These are phyloP conservation scores for Monarda citriodora DNA, from an alignment of 305 asterid genomes.

Conservation along the genomic window DNA sequence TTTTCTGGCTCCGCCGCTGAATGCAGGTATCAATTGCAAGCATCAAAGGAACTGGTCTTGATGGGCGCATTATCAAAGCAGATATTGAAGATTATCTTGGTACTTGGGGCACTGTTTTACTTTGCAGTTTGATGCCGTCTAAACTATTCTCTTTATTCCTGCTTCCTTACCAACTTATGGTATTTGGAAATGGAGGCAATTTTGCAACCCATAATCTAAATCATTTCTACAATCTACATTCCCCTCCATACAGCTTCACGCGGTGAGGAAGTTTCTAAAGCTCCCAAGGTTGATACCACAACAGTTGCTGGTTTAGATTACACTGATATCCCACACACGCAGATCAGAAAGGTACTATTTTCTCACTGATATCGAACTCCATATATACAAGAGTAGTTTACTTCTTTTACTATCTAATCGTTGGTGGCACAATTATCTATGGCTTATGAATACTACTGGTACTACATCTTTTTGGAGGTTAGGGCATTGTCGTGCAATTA, in stretches of 20 bases:
- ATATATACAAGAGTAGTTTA: slow-evolving; percentile 11
- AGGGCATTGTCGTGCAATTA: no score
- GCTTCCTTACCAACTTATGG: slow-evolving; percentile 2
- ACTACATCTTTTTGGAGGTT: no score
- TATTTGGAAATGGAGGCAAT: slow-evolving; percentile 7
- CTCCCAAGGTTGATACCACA: slow-evolving; percentile 54
- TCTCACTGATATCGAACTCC: slow-evolving; percentile 5
- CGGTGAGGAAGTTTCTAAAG: slow-evolving; percentile 66
- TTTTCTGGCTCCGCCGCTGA: no score
- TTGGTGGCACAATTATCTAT: slow-evolving; percentile 6
- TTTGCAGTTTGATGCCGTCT: slow-evolving; percentile 15
- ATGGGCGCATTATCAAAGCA: slow-evolving; percentile 93
- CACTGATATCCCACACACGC: slow-evolving; percentile 83
- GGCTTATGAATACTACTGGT: slow-evolving; percentile 6
- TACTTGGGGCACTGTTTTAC: slow-evolving; percentile 21
- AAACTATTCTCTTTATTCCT: slow-evolving; percentile 4
- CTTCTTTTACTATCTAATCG: slow-evolving; percentile 4
- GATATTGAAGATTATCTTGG: slow-evolving; percentile 95
- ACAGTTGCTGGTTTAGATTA: slow-evolving; percentile 58
- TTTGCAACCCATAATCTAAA: slow-evolving; percentile 14
- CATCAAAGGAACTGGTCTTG: slow-evolving; percentile 96
- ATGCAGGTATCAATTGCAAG: slow-evolving; percentile 76
- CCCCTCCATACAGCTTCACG: slow-evolving; percentile 60
- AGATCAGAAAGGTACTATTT: slow-evolving; percentile 84
- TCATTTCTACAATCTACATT: slow-evolving; percentile 22